Conservation (phyloP, 371 early-diverging fungal genomes). For the Apophysomyces trapeziformis region DNA sequence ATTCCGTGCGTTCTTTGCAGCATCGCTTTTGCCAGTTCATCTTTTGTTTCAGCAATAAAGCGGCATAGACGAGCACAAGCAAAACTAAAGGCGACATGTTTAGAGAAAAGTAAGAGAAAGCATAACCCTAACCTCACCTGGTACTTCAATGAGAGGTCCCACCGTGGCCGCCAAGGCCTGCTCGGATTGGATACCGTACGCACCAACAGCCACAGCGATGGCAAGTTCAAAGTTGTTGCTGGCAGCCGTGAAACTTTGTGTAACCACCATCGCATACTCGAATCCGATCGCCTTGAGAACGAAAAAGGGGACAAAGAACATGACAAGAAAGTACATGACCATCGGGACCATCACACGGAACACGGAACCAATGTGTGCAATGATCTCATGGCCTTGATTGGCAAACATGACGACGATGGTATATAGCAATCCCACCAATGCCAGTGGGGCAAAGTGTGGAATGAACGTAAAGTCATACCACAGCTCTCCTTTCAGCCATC, state of each 20-base stretch:
- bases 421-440: slow-evolving; percentile 67
- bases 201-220: slow-evolving; percentile 75
- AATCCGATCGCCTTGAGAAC: slow-evolving; percentile 32
- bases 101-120: background rate
- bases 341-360: slow-evolving; percentile 73
- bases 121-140: slow-evolving; percentile 43
- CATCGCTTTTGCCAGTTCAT: slow-evolving; percentile 22
- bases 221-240: slow-evolving; percentile 82
- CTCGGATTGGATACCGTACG: slow-evolving; percentile 67
- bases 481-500: slow-evolving; percentile 30
- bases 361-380: slow-evolving; percentile 65
- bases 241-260: slow-evolving; percentile 74
- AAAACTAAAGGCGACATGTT: slow-evolving; percentile 17
- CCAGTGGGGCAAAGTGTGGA: slow-evolving; percentile 55
- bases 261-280: slow-evolving; percentile 56
- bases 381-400: slow-evolving; percentile 71
- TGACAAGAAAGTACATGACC: slow-evolving; percentile 64
- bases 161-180: slow-evolving; percentile 73
- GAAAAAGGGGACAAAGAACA: slow-evolving; percentile 60
- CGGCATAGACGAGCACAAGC: slow-evolving; percentile 30
- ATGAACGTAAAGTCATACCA: slow-evolving; percentile 68
- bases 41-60: slow-evolving; percentile 33
- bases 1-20: too few relatives aligned
- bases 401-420: slow-evolving; percentile 81
- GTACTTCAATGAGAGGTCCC: slow-evolving; percentile 84